phyloP scores from a whole-genome alignment of 805 yeast genomes.

The Nakazawaea wyomingensis region DNA sequence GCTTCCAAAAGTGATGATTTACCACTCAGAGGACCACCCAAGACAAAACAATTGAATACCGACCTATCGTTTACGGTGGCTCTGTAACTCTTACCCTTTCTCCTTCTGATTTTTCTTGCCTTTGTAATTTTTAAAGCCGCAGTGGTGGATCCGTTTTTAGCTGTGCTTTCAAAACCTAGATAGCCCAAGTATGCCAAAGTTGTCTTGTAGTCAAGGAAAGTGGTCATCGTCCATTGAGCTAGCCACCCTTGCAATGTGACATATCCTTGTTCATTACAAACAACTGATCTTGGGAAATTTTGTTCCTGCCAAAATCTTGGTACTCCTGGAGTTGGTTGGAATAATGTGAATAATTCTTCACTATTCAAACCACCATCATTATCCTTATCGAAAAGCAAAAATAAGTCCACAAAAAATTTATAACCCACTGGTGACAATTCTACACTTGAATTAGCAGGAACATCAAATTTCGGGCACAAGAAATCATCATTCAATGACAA shows the following conservation, averaged over 20 bases:
- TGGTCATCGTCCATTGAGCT: slow-evolving; percentile 98
- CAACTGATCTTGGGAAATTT: slow-evolving; percentile 83
- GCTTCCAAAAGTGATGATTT: slow-evolving; percentile 80
- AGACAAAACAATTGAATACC: slow-evolving; percentile 82
- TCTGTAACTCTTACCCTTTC: slow-evolving; percentile 63
- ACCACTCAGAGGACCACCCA: slow-evolving; percentile 86
- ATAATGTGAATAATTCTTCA: slow-evolving; percentile 60
- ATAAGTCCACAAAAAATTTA: slow-evolving; percentile 84
- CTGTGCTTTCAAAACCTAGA: slow-evolving; percentile 66
- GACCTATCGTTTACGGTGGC: slow-evolving; percentile 74
- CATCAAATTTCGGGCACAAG: slow-evolving; percentile 74
- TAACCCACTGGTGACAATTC: slow-evolving; percentile 93
- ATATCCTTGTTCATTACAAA: slow-evolving; percentile 82
- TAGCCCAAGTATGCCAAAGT: slow-evolving; percentile 87
- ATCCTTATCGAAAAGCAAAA: slow-evolving; percentile 83
- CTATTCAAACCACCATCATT: slow-evolving; percentile 94
- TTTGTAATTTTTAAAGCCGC: slow-evolving; percentile 75
- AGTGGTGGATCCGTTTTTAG: slow-evolving; percentile 25
- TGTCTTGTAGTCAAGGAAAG: slow-evolving; percentile 75
- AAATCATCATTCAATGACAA: slow-evolving; percentile 76
- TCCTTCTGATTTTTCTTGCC: slow-evolving; percentile 63
- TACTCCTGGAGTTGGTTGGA: slow-evolving; percentile 88
- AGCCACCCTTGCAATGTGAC: slow-evolving; percentile 97
- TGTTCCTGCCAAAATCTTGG: slow-evolving; percentile 84
- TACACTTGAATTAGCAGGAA: slow-evolving; percentile 70